Percentiles rank a stretch among this genome's conserved stretches.
These are phyloP conservation scores for Phytophthora boehmeriae DNA, from an alignment of 352 stramenopile genomes.

Conservation along the genomic window DNA sequence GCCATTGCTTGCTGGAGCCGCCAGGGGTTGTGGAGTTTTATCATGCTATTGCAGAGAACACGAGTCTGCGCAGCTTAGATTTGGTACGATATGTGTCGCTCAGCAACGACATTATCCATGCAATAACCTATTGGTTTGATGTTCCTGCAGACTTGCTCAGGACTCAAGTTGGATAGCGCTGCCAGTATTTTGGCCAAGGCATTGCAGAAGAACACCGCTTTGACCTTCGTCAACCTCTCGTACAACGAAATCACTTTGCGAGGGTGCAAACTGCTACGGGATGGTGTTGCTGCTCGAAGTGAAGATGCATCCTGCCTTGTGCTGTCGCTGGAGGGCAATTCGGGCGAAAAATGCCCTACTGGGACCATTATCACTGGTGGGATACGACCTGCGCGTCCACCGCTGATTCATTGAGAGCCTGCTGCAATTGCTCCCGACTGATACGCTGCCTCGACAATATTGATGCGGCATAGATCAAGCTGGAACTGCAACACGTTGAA, in stretches of 20 bases:
- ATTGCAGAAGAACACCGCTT: conserved; percentile 44
- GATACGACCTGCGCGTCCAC: conserved; percentile 18
- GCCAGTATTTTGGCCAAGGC: conserved; percentile 53
- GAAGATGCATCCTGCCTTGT: conserved; percentile 21
- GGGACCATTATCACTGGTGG: conserved; percentile 41
- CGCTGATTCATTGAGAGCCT: conserved; percentile 9
- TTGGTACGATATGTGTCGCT: conserved; percentile 46
- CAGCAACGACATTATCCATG: too few species aligned
- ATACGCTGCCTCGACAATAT: too few species aligned
- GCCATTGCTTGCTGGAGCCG: conserved; percentile 63
- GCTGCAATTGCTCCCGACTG: too few species aligned
- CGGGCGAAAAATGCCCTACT: conserved; percentile 39
- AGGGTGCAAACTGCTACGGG: conserved; percentile 71
- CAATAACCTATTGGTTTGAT: neutral
- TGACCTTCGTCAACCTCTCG: conserved; percentile 61
- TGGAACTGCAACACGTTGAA: too few species aligned
- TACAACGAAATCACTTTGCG: conserved; percentile 85
- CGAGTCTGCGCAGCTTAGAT: conserved; percentile 53
- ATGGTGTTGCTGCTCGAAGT: conserved; percentile 38
- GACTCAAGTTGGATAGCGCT: conserved; percentile 68
- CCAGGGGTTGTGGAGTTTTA: conserved; percentile 69
- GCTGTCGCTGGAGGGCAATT: conserved; percentile 45
- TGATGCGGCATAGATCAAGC: too few species aligned
- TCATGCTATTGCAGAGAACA: conserved; percentile 52
- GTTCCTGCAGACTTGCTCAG: conserved; percentile 51